phyloP scores from a whole-genome alignment of 202 grass and related monocot genomes.

The Setaria italica region DNA sequence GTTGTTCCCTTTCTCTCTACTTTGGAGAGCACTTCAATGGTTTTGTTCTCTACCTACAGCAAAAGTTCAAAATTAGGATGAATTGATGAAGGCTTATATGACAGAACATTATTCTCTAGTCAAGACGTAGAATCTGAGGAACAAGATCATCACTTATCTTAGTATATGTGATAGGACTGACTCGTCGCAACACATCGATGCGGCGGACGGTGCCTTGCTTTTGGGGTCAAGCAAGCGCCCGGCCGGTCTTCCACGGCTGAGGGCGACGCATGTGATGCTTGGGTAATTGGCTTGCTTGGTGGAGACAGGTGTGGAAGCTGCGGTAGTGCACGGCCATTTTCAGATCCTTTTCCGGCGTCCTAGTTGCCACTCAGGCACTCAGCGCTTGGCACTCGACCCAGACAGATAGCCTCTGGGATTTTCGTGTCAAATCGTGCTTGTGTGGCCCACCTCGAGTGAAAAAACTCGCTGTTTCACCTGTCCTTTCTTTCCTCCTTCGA shows the following conservation, averaged over 20 bases:
- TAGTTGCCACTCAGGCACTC: neutral
- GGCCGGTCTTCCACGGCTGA: slow-evolving; percentile 10
- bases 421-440: neutral
- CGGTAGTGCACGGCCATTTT: slow-evolving; percentile 9
- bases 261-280: neutral
- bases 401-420: neutral
- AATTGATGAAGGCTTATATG: too few species aligned
- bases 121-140: too few species aligned
- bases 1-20: too few species aligned
- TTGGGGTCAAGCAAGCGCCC: slow-evolving; percentile 42
- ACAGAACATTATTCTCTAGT: too few species aligned
- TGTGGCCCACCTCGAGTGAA: neutral
- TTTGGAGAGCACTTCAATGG: too few species aligned
- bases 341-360: neutral
- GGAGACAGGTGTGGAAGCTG: slow-evolving; percentile 1
- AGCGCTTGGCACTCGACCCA: neutral
- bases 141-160: too few species aligned
- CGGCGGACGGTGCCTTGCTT: slow-evolving; percentile 11
- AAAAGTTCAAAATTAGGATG: too few species aligned
- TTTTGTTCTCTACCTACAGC: too few species aligned
- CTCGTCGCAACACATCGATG: neutral
- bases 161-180: too few species aligned
- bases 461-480: neutral
- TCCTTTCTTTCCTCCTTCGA: neutral
- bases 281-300: neutral